phyloP scores from a whole-genome alignment of 257 asterid species.

The Lycium barbarum region DNA sequence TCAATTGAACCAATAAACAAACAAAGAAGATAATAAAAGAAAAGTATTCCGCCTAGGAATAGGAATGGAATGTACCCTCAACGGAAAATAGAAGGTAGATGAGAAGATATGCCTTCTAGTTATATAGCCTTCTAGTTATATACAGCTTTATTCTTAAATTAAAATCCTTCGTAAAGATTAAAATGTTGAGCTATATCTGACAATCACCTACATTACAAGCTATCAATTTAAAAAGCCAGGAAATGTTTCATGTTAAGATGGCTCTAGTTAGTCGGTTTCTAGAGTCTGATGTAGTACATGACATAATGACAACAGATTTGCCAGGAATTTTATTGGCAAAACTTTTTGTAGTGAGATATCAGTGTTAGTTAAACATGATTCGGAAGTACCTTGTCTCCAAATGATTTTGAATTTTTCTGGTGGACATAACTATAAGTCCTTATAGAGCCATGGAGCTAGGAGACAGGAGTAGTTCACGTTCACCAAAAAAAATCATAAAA shows the following conservation, averaged over 20 bases:
- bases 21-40: too few species aligned
- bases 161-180: neutral
- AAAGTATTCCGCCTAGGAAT: too few species aligned
- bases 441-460: neutral
- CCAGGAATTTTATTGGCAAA: neutral
- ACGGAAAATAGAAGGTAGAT: too few species aligned
- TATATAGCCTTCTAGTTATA: constrained; percentile 3
- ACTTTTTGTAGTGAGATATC: neutral
- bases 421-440: neutral
- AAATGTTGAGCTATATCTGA: neutral
- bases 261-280: neutral
- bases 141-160: neutral
- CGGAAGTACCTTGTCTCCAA: neutral
- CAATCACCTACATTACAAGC: neutral
- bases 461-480: neutral
- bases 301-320: neutral
- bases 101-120: neutral
- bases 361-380: neutral
- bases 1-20: too few species aligned
- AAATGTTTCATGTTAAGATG: neutral
- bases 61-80: too few species aligned
- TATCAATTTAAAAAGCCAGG: neutral
- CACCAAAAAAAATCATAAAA: neutral
- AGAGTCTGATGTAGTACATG: neutral
- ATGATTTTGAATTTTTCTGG: neutral